phyloP scores from a whole-genome alignment of 495 filamentous ascomycete genomes.

The Annulohypoxylon moriforme region DNA sequence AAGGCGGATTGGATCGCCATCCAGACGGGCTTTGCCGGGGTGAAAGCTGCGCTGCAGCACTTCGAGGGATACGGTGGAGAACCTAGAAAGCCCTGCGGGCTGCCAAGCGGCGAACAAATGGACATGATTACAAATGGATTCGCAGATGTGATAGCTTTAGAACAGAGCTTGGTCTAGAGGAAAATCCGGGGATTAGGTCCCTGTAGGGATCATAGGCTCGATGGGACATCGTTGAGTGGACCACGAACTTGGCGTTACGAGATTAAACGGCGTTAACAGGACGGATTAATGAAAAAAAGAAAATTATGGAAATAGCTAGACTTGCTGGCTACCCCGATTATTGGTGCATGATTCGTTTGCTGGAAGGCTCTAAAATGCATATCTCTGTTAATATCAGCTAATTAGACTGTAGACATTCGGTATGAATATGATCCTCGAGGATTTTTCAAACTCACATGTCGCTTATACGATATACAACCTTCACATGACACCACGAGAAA shows the following conservation, averaged over 20 bases:
- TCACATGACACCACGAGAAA: slow-evolving; percentile 19
- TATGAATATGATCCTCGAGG: slow-evolving; percentile 36
- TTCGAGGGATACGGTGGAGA: slow-evolving; percentile 82
- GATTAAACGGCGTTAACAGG: slow-evolving; percentile 42
- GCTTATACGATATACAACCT: slow-evolving; percentile 18
- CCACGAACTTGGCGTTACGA: slow-evolving; percentile 40
- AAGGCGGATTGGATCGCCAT: slow-evolving; percentile 85
- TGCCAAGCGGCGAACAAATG: slow-evolving; percentile 64
- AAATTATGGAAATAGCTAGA: slow-evolving; percentile 13
- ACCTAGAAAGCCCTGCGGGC: slow-evolving; percentile 72
- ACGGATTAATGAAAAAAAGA: slow-evolving; percentile 33
- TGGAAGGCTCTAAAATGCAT: slow-evolving; percentile 27
- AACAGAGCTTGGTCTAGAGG: slow-evolving; percentile 39
- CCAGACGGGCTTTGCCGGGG: slow-evolving; percentile 81
- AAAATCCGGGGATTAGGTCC: slow-evolving; percentile 24
- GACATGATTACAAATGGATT: slow-evolving; percentile 71
- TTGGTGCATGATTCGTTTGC: slow-evolving; percentile 13
- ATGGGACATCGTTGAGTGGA: slow-evolving; percentile 25
- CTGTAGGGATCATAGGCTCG: slow-evolving; percentile 30
- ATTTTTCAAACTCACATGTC: slow-evolving; percentile 21
- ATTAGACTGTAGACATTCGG: slow-evolving; percentile 30
- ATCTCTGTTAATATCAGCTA: slow-evolving; percentile 13
- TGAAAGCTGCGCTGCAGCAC: slow-evolving; percentile 80
- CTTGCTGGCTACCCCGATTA: neutral
- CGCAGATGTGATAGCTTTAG: slow-evolving; percentile 65